Conservation (phyloP, 768 basidiomycete species). For the Rubroboletus pulcherrimus region DNA sequence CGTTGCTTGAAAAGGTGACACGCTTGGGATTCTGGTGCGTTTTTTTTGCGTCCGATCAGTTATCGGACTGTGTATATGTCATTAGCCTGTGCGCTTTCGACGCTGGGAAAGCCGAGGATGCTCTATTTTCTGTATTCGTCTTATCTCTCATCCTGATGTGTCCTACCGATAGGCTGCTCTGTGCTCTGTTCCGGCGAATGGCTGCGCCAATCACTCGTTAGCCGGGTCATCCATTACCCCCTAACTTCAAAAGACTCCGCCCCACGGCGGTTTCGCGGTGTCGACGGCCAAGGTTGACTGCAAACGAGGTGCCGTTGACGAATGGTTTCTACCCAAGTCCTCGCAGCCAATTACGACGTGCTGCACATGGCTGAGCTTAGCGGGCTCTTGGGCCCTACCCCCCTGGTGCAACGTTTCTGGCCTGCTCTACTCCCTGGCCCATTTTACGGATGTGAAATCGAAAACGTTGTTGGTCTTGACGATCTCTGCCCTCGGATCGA, state of each 20-base stretch:
- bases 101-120: background rate
- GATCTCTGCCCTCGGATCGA: conserved; percentile 28
- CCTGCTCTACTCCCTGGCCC: background rate
- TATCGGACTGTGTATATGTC: background rate
- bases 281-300: conserved; percentile 9
- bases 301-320: conserved; percentile 1
- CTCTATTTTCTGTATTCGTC: background rate
- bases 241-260: background rate
- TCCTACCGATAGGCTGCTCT: conserved; percentile 5
- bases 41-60: no score
- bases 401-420: conserved; percentile 9
- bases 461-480: background rate
- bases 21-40: background rate
- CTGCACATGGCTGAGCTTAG: background rate
- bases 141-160: background rate
- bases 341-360: no score
- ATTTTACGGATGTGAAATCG: background rate
- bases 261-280: background rate
- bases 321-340: no score
- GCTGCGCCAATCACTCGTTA: background rate
- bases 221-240: background rate
- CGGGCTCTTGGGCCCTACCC: background rate
- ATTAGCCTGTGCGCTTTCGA: background rate
- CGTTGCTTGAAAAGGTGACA: background rate
- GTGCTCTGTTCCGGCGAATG: conserved; percentile 7